A percentile compares a stretch with the other conserved stretches of the same genome.
phyloP scores from a whole-genome alignment of 176 grass and related monocot species.

The Paspalum vaginatum region DNA sequence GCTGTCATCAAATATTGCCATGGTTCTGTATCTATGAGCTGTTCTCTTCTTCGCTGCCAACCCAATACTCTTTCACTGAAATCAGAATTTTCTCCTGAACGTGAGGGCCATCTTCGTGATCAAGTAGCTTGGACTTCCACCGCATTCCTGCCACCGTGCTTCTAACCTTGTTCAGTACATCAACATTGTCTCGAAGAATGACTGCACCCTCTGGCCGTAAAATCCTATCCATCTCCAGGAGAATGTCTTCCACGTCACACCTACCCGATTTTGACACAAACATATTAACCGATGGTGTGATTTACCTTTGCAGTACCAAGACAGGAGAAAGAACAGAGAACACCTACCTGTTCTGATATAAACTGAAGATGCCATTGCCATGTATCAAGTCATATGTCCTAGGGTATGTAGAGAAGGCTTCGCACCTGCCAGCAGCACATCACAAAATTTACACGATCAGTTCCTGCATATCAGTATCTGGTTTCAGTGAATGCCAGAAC shows the following conservation, averaged over 20 bases:
- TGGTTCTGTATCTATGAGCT: constrained; percentile 42
- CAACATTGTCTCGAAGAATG: constrained; percentile 70
- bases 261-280: constrained; percentile 37
- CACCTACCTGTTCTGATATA: constrained; percentile 80
- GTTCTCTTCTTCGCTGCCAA: constrained; percentile 44
- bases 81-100: constrained; percentile 70
- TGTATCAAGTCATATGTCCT: constrained; percentile 91
- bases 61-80: constrained; percentile 80
- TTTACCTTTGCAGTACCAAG: constrained; percentile 1
- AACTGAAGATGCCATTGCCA: constrained; percentile 69
- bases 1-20: constrained; percentile 1
- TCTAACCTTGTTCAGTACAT: constrained; percentile 73
- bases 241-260: constrained; percentile 73
- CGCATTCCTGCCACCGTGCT: constrained; percentile 57
- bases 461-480: constrained; percentile 23
- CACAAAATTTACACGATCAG: constrained; percentile 24
- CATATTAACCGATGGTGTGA: neutral
- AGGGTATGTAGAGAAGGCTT: constrained; percentile 91
- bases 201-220: constrained; percentile 81
- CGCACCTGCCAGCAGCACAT: constrained; percentile 56
- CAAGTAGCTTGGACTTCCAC: constrained; percentile 88
- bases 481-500: constrained; percentile 17
- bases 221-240: constrained; percentile 95
- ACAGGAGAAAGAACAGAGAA: constrained; percentile 34
- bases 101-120: constrained; percentile 86